phyloP scores from a whole-genome alignment of 352 stramenopile species.

The Globisporangium alternatum region DNA sequence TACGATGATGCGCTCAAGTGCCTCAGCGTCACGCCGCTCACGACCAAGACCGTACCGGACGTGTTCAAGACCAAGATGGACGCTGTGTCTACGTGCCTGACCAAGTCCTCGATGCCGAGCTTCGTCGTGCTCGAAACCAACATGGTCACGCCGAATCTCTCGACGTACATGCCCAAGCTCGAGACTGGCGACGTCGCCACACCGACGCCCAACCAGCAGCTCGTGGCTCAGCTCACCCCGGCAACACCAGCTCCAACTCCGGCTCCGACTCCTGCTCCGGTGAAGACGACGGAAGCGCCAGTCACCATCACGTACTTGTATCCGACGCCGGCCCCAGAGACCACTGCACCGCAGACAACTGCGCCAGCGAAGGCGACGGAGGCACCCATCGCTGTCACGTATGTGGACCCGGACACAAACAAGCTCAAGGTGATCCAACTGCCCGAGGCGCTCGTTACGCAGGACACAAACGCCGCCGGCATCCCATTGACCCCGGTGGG shows the following conservation, averaged over 20 bases:
- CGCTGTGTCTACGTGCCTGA: not conserved
- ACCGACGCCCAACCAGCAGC: not conserved
- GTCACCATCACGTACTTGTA: not conserved
- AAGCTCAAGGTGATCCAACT: not conserved
- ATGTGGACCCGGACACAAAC: not conserved
- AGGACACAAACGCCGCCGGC: not conserved
- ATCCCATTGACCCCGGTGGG: not conserved
- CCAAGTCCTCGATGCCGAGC: not conserved
- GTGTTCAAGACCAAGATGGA: conserved; percentile 7
- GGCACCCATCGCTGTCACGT: not conserved
- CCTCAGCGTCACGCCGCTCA: not conserved
- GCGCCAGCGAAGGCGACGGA: not conserved
- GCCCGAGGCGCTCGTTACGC: not conserved
- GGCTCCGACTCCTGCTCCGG: not conserved
- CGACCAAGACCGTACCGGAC: not conserved
- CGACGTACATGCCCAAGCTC: conserved; percentile 9
- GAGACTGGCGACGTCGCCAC: conserved; percentile 6
- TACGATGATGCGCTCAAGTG: conserved; percentile 9
- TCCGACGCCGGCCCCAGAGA: not conserved
- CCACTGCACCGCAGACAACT: not conserved
- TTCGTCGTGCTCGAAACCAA: conserved; percentile 8
- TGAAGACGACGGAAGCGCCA: not conserved
- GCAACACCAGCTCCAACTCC: not conserved
- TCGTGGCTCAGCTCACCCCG: not conserved
- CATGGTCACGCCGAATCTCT: not conserved